phyloP scores from a whole-genome alignment of 192 early-diverging fungal species.

The Linnemannia elongata region DNA sequence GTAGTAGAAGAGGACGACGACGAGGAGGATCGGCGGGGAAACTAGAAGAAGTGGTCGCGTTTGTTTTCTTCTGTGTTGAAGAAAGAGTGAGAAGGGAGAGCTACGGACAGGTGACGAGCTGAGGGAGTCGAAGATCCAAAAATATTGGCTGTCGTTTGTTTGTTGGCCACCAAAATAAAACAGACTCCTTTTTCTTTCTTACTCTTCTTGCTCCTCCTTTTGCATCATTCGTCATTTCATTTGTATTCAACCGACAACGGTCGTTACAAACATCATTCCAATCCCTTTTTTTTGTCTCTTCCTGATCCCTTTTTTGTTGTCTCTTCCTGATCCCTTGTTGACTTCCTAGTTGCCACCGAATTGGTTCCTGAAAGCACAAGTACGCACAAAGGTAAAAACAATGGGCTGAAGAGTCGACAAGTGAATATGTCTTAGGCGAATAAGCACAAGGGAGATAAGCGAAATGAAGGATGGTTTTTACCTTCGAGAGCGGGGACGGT shows the following conservation, averaged over 20 bases:
- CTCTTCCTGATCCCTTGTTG: background rate
- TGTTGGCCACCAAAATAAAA: background rate
- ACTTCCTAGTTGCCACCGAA: no score
- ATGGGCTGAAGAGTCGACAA: background rate
- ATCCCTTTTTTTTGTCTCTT: background rate
- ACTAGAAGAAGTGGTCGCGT: background rate
- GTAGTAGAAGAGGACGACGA: background rate
- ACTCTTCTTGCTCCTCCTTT: background rate
- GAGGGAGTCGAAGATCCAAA: background rate
- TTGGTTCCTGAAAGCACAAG: background rate
- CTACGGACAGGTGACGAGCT: background rate
- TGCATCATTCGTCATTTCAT: background rate
- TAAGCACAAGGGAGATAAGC: background rate
- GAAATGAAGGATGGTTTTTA: constrained; percentile 1
- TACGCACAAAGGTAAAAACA: background rate
- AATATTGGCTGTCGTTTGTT: background rate
- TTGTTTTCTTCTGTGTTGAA: background rate
- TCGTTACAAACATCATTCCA: background rate
- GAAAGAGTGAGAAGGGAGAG: background rate
- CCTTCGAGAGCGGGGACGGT: constrained; percentile 73
- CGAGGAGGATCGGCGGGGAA: background rate
- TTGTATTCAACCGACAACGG: background rate
- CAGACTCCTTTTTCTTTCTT: background rate
- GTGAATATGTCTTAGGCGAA: background rate
- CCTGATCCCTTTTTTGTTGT: background rate